phyloP scores from a whole-genome alignment of 495 filamentous ascomycete genomes.

The Penicillium silybi region DNA sequence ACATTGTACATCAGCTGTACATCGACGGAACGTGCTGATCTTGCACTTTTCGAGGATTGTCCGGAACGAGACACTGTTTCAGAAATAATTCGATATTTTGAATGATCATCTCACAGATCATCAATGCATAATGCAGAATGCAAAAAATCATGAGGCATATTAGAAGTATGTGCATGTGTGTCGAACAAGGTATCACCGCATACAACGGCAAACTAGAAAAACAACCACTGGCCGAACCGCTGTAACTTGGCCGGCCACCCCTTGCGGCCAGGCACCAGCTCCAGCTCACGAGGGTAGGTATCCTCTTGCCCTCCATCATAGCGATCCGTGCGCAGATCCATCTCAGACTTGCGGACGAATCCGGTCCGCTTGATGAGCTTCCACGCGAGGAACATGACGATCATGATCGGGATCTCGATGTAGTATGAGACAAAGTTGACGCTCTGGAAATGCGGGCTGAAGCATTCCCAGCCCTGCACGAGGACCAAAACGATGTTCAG shows the following conservation, averaged over 20 bases:
- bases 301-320: constrained; percentile 28
- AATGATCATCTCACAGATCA: not conserved
- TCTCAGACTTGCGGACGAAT: constrained; percentile 33
- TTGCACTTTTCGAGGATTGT: not conserved
- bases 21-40: not conserved
- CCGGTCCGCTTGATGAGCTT: constrained; percentile 45
- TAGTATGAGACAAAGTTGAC: constrained; percentile 53
- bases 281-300: constrained; percentile 2
- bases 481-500: constrained; percentile 55
- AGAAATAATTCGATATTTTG: not conserved
- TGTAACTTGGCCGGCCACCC: constrained; percentile 21
- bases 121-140: not conserved
- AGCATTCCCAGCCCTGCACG: constrained; percentile 58
- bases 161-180: constrained; percentile 3
- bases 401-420: constrained; percentile 48
- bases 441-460: constrained; percentile 46
- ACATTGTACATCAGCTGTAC: not conserved
- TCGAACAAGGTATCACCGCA: not conserved
- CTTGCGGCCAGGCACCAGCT: constrained; percentile 6
- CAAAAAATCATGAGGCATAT: not conserved
- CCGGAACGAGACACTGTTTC: not conserved
- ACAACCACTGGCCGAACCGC: constrained; percentile 33
- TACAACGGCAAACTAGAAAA: constrained; percentile 17
- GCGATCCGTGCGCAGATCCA: constrained; percentile 54
- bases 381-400: constrained; percentile 50